Evolutionary conservation across 441 rosid species (phyloP).

Genomic region (Theobroma grandiflorum): DNA sequence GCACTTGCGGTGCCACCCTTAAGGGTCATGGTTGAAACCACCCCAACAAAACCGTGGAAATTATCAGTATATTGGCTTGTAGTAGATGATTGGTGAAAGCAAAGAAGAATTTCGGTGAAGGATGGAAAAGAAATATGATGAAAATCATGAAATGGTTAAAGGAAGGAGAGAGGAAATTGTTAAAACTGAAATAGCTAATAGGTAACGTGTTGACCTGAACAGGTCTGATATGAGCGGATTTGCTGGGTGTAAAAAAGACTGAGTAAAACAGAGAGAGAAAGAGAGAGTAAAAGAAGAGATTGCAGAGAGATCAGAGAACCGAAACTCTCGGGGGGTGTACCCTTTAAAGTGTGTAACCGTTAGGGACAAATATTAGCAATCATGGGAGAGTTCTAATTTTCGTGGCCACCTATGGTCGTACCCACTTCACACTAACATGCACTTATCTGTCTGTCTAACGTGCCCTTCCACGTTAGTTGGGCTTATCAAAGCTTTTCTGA

Average conservation of each 20-base stretch:
- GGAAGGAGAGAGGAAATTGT: constrained; percentile 12
- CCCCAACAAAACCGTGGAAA: constrained; percentile 30
- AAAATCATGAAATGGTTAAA: background rate
- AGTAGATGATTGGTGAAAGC: background rate
- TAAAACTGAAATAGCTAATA: constrained; percentile 32
- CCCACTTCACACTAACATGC: background rate
- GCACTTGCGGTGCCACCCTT: constrained; percentile 88
- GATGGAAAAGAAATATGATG: background rate
- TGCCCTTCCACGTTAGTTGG: no score
- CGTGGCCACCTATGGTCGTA: no score
- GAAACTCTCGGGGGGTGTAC: no score
- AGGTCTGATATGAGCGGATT: constrained; percentile 57
- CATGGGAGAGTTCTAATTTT: no score
- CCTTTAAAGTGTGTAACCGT: no score
- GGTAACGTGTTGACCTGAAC: constrained; percentile 42
- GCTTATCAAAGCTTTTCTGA: no score
- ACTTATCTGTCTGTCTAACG: background rate
- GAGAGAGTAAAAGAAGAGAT: no score
- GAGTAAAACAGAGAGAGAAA: no score
- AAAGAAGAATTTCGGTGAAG: background rate
- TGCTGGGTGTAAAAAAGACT: constrained; percentile 30
- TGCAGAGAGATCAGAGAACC: no score
- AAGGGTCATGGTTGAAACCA: constrained; percentile 64
- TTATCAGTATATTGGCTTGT: background rate
- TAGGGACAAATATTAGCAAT: no score